A percentile compares a stretch with the other conserved stretches of the same genome.
phyloP scores from a whole-genome alignment of 83 land plant species.

The Diphasiastrum complanatum region DNA sequence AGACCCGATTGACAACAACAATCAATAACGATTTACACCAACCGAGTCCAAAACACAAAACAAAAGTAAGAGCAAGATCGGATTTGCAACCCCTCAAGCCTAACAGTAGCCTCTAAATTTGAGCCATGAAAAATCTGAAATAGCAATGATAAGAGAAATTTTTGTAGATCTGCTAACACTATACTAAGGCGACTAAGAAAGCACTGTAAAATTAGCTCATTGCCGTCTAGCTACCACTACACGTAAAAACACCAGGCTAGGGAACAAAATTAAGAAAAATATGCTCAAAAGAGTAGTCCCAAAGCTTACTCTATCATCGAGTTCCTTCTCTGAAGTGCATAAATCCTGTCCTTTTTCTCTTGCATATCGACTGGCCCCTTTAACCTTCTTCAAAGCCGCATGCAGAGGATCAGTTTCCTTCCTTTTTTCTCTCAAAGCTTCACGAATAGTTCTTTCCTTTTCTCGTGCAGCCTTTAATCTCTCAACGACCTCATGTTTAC shows the following conservation, averaged over 20 bases:
- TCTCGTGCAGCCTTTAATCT: constrained; percentile 41
- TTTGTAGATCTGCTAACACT: no score
- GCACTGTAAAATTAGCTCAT: no score
- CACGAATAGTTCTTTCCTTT: constrained; percentile 44
- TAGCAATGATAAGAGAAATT: not conserved
- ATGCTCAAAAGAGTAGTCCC: not conserved
- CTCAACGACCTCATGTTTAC: constrained; percentile 25
- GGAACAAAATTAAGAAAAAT: not conserved
- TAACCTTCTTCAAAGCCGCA: constrained; percentile 24
- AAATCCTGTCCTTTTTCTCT: constrained; percentile 6
- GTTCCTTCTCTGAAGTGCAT: constrained; percentile 48
- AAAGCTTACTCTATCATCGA: constrained; percentile 44
- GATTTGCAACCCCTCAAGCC: no score
- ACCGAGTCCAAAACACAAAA: no score
- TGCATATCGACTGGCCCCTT: constrained; percentile 16
- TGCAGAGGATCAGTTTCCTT: constrained; percentile 48
- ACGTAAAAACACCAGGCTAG: not conserved
- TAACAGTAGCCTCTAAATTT: no score
- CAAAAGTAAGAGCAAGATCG: no score
- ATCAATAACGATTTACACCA: not conserved
- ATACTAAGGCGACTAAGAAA: no score
- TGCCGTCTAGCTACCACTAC: no score
- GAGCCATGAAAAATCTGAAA: not conserved
- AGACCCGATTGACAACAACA: no score
- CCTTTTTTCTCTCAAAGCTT: constrained; percentile 34